phyloP scores from a whole-genome alignment of 2,329 filamentous ascomycete genomes.

The Xylariales sp. region DNA sequence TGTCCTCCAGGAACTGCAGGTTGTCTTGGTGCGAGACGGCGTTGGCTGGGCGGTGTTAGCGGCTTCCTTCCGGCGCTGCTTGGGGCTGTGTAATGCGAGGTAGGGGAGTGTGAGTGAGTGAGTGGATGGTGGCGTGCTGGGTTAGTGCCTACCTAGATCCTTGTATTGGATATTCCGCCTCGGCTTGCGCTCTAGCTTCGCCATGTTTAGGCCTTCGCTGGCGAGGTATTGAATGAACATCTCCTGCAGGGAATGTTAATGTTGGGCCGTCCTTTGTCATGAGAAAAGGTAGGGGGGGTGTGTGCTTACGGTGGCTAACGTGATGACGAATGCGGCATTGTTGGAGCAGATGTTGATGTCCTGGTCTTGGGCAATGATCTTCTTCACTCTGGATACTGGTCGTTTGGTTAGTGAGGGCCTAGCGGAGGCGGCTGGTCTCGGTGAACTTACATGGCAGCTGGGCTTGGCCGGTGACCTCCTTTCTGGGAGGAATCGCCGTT shows the following conservation, averaged over 20 bases:
- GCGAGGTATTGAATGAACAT: slow-evolving; percentile 95
- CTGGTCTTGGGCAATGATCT: slow-evolving; percentile 89
- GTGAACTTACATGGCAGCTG: slow-evolving; percentile 80
- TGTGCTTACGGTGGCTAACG: slow-evolving; percentile 79
- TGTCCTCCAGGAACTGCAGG: slow-evolving; percentile 92
- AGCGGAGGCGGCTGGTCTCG: not conserved
- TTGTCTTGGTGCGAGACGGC: slow-evolving; percentile 91
- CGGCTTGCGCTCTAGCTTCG: slow-evolving; percentile 91
- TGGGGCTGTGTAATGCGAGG: not conserved
- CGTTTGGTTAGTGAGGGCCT: not conserved
- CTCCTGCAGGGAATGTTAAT: slow-evolving; percentile 67
- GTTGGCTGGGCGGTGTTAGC: slow-evolving; percentile 66
- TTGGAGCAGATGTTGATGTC: slow-evolving; percentile 89
- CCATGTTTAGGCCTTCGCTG: slow-evolving; percentile 84
- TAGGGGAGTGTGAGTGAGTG: no score
- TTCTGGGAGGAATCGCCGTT: slow-evolving; percentile 79
- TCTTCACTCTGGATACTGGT: slow-evolving; percentile 92
- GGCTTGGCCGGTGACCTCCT: slow-evolving; percentile 86
- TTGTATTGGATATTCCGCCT: slow-evolving; percentile 95
- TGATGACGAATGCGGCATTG: slow-evolving; percentile 93
- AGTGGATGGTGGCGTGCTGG: slow-evolving; percentile 40
- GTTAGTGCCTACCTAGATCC: slow-evolving; percentile 75
- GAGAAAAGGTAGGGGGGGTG: not conserved
- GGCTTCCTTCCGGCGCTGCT: no score
- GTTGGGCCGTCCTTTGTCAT: not conserved